Evolutionary conservation across 768 basidiomycete species (phyloP), one percentile per base, ranked within the genome.

Genomic region (Tylopilus felleus): DNA sequence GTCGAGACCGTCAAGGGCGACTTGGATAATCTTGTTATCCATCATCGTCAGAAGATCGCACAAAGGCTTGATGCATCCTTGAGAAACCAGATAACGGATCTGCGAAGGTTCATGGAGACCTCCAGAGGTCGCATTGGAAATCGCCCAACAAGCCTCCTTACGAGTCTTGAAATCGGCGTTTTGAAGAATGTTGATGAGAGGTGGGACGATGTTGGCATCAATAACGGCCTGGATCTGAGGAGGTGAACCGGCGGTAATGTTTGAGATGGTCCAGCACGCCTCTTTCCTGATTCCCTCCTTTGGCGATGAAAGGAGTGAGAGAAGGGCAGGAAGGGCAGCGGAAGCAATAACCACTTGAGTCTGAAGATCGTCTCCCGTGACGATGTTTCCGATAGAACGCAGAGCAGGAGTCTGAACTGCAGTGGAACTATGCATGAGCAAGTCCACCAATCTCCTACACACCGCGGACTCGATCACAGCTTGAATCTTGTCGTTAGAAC

Each of bases 21-120:
- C 96, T 73, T 93, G 90, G 62, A 99, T 99, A 62, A 98, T 97
- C 79, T 99, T 99, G 83, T 98, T 98, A 75, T 99, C 97, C 93
- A 98, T 95, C 82, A 94, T 96, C 25, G 85, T 88, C 54, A 99
- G 80, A 48, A 99, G 77, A 65, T 99, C 97, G 69, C 97, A 99
- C 27, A 99, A 79, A 16, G 97, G 97, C 74, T 98, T 98, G 76
- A 99, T 98, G 77, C 94, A 97, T 29, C 97, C 97, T 71, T 98
- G 97, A 22, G 85, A 80, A 51, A 99, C 97, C 54, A 99, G 90
- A 75, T 98, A 99, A 49, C 97, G 89, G 65, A 99, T 99, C 71
- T 98, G 96, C 27, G 87, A 76, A 28, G 97, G 97, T 69, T 99
- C 95, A 66, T 95, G 93, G 23, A 98, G 81, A 55, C 93, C 97